These are phyloP conservation scores for Ceratobasidium theobromae DNA, from an alignment of 1,284 basidiomycete genomes.

Conservation along the genomic window DNA sequence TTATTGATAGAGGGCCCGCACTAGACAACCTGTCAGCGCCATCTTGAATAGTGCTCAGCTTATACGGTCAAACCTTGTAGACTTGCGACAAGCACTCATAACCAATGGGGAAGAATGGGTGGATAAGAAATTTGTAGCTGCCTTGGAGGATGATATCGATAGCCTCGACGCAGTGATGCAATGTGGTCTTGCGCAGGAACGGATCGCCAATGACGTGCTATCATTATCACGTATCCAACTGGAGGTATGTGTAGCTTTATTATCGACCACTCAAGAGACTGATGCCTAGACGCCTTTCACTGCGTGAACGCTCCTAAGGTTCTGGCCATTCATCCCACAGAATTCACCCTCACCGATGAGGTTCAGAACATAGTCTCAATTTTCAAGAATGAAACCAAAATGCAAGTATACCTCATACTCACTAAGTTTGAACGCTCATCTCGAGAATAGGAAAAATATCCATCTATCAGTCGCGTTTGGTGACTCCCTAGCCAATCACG, in stretches of 20 bases:
- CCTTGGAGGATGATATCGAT: slow-evolving; percentile 11
- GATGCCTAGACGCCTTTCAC: background rate
- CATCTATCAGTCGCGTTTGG: slow-evolving; percentile 37
- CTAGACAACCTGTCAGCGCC: slow-evolving; percentile 40
- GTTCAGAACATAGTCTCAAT: slow-evolving; percentile 43
- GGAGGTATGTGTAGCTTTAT: slow-evolving; percentile 25
- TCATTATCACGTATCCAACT: slow-evolving; percentile 48
- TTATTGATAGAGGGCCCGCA: background rate
- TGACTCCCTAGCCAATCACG: slow-evolving; percentile 36
- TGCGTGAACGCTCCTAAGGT: slow-evolving; percentile 23
- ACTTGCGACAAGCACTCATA: slow-evolving; percentile 40
- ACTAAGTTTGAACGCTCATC: background rate
- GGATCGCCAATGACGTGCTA: slow-evolving; percentile 49
- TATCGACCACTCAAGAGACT: slow-evolving; percentile 2
- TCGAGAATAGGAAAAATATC: slow-evolving; percentile 39
- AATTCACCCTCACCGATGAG: slow-evolving; percentile 43
- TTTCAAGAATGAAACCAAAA: slow-evolving; percentile 47
- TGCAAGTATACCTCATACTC: slow-evolving; percentile 38
- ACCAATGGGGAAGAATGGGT: slow-evolving; percentile 45
- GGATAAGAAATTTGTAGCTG: slow-evolving; percentile 35
- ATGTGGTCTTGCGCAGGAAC: slow-evolving; percentile 46
- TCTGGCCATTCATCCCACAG: slow-evolving; percentile 40
- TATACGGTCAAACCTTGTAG: slow-evolving; percentile 38
- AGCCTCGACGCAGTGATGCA: slow-evolving; percentile 41
- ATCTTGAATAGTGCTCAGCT: slow-evolving; percentile 40